Conservation (phyloP, 2,329 filamentous ascomycete species). For the Fusarium sp. region DNA sequence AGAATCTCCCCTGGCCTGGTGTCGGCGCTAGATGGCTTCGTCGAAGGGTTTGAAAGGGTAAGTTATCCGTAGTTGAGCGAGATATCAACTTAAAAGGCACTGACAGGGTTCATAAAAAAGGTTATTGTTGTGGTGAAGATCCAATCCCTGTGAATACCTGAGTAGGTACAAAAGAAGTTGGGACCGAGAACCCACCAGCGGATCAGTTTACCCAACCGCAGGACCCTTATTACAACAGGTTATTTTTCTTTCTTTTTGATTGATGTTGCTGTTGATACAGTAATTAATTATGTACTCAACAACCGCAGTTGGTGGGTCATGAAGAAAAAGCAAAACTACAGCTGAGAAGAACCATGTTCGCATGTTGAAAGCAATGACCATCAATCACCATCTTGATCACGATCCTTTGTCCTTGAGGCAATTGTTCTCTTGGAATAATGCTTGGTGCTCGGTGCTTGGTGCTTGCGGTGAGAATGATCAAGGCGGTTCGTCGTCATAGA, state of each 20-base stretch:
- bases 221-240: constrained; percentile 40
- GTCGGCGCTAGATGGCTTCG: constrained; percentile 21
- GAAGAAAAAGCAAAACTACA: constrained; percentile 11
- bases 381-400: constrained; percentile 6
- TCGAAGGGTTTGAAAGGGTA: not conserved
- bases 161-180: not conserved
- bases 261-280: not conserved
- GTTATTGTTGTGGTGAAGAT: constrained; percentile 15
- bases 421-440: constrained; percentile 15
- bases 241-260: constrained; percentile 16
- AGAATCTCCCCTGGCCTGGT: constrained; percentile 25
- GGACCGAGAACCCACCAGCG: constrained; percentile 1
- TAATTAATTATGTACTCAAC: not conserved
- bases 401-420: constrained; percentile 14
- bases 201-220: constrained; percentile 41
- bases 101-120: constrained; percentile 6
- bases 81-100: not conserved
- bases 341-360: constrained; percentile 10
- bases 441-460: not conserved
- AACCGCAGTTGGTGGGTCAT: constrained; percentile 5
- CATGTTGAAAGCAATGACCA: not conserved
- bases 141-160: constrained; percentile 2
- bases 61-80: not conserved
- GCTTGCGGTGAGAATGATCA: constrained; percentile 18
- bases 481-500: constrained; percentile 25